Percentiles rank a stretch among this genome's conserved stretches.
Evolutionary conservation across 345 rosid genomes (phyloP).

Genomic region (Lenwebbia sp.): DNA sequence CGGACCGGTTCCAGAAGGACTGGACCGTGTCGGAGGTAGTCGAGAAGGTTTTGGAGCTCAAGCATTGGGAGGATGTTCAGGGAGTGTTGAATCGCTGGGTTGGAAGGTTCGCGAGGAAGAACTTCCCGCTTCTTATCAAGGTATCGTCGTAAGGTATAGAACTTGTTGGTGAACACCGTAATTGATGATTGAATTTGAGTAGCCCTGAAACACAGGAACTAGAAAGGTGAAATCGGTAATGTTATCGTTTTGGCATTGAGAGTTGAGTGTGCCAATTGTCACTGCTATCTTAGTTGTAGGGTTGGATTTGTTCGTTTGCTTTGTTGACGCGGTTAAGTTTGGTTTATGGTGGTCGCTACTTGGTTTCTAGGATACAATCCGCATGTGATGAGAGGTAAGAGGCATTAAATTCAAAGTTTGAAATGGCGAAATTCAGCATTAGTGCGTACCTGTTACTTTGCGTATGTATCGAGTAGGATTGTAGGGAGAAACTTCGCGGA

Average conservation of each 20-base stretch:
- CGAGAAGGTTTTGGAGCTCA: conserved; percentile 39
- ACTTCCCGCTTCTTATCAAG: conserved; percentile 61
- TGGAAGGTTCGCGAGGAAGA: conserved; percentile 78
- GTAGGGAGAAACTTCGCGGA: neutral
- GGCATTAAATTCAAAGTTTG: neutral
- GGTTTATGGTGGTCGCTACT: neutral
- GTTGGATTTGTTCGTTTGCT: neutral
- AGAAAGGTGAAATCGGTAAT: neutral
- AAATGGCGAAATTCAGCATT: neutral
- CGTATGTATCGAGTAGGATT: neutral
- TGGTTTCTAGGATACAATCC: neutral
- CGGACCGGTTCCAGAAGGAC: conserved; percentile 80
- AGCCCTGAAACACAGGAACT: neutral
- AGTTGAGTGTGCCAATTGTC: neutral
- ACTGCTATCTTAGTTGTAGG: neutral
- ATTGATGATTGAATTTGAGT: neutral
- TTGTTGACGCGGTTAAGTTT: neutral
- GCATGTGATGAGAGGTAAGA: neutral
- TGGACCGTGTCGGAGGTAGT: conserved; percentile 74
- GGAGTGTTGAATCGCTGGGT: conserved; percentile 68
- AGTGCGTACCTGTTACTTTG: neutral
- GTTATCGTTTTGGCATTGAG: neutral
- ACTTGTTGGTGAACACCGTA: neutral
- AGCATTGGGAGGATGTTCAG: conserved; percentile 44
- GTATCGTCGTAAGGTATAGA: conserved; percentile 8